A percentile compares a stretch with the other conserved stretches of the same genome.
Conservation (phyloP, 768 basidiomycete genomes). For the Hypholoma fasciculare region DNA sequence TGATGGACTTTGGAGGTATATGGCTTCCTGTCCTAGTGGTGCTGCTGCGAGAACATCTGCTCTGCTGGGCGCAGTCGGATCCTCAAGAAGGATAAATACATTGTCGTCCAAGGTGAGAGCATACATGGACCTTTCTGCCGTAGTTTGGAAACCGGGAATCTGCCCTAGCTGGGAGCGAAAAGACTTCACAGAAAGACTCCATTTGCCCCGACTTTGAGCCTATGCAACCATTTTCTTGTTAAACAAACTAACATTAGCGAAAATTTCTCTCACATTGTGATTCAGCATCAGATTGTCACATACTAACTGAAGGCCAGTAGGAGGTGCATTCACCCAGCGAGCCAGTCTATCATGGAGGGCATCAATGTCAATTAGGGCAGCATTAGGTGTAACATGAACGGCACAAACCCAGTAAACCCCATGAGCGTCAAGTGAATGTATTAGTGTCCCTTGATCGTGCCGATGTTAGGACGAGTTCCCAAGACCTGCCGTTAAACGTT, state of each 20-base stretch:
- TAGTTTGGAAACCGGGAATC: conserved; percentile 47
- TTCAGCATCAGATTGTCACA: conserved; percentile 68
- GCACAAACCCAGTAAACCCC: conserved; percentile 63
- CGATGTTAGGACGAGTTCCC: too few species aligned
- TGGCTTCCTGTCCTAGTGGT: conserved; percentile 40
- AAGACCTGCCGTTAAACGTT: too few species aligned
- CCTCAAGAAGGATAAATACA: conserved; percentile 78
- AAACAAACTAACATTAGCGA: conserved; percentile 13
- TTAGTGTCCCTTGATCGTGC: too few species aligned
- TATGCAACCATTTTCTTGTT: conserved; percentile 23
- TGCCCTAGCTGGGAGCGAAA: conserved; percentile 74
- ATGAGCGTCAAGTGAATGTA: conserved; percentile 24
- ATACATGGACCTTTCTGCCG: conserved; percentile 70
- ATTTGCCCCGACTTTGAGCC: conserved; percentile 63
- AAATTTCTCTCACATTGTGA: conserved; percentile 50
- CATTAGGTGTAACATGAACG: neutral
- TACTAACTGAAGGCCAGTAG: conserved; percentile 67
- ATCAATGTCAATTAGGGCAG: neutral
- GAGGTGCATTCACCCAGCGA: conserved; percentile 83
- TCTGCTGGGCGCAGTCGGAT: conserved; percentile 68
- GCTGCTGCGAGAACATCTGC: conserved; percentile 55
- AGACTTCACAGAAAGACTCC: conserved; percentile 70
- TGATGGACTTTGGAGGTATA: conserved; percentile 46
- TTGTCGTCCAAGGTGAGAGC: conserved; percentile 79
- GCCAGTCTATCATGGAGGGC: conserved; percentile 50